Conservation (phyloP, 164 flowering plant genomes). For the Protea cynaroides region DNA sequence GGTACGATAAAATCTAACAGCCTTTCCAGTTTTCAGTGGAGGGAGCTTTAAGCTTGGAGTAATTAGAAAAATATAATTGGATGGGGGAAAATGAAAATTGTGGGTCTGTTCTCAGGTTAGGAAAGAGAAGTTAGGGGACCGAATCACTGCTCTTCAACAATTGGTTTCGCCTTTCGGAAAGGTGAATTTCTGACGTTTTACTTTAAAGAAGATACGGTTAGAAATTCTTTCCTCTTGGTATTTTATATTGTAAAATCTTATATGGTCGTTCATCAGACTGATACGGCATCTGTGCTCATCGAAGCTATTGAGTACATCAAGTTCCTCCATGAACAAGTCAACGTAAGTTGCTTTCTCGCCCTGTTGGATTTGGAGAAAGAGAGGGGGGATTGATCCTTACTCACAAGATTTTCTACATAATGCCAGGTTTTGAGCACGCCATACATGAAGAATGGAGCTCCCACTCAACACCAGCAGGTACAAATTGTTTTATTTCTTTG, state of each 20-base stretch:
- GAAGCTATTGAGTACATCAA: constrained; percentile 84
- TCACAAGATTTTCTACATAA: neutral
- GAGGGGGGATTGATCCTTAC: neutral
- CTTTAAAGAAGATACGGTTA: constrained; percentile 8
- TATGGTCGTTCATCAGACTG: constrained; percentile 20
- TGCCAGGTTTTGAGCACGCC: constrained; percentile 58
- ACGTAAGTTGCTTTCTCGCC: constrained; percentile 37
- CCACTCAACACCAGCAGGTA: constrained; percentile 58
- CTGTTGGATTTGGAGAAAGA: neutral
- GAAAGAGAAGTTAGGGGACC: constrained; percentile 99
- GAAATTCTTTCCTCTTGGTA: neutral
- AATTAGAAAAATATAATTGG: no score
- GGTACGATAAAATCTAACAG: constrained; percentile 29
- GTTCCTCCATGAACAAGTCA: constrained; percentile 79
- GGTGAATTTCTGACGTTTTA: constrained; percentile 32
- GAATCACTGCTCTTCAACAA: constrained; percentile 99
- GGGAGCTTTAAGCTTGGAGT: constrained; percentile 4
- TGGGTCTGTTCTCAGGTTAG: constrained; percentile 47
- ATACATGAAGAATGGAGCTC: constrained; percentile 66
- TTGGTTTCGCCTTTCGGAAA: constrained; percentile 99
- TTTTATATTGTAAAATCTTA: neutral
- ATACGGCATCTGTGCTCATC: constrained; percentile 69
- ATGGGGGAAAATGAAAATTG: constrained; percentile 13
- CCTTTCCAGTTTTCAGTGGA: constrained; percentile 1
- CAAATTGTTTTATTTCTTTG: neutral